A percentile compares a stretch with the other conserved stretches of the same genome.
These are phyloP conservation scores for Nemania diffusa DNA, from an alignment of 2,329 filamentous ascomycete species.

Conservation along the genomic window DNA sequence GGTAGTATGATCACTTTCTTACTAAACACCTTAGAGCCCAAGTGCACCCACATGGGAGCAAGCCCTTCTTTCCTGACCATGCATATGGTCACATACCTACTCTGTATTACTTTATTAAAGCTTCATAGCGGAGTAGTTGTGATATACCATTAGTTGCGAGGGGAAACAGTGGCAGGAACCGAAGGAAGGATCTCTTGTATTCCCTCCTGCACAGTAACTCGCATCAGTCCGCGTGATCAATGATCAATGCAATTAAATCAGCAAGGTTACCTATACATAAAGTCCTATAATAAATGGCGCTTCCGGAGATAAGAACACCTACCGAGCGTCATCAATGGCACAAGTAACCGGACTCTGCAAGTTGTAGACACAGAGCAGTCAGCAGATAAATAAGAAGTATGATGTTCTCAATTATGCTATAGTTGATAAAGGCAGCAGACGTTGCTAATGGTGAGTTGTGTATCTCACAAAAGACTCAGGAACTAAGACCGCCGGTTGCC, in stretches of 20 bases:
- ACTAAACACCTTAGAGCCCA: conserved; percentile 5
- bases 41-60: not conserved
- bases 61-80: not conserved
- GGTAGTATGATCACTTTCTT: conserved; percentile 6
- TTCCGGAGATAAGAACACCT: conserved; percentile 26
- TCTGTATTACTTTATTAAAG: not conserved
- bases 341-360: too few relatives aligned
- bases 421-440: not conserved
- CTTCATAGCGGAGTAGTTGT: not conserved
- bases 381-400: not conserved
- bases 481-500: not conserved
- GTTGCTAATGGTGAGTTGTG: not conserved
- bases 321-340: not conserved
- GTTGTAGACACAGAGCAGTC: too few relatives aligned
- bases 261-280: not conserved
- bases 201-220: not conserved
- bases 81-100: not conserved
- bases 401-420: not conserved
- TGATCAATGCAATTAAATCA: conserved; percentile 1
- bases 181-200: not conserved
- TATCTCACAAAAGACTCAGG: not conserved
- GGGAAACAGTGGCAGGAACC: not conserved
- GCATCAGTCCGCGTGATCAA: conserved; percentile 9
- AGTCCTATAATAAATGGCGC: conserved; percentile 29
- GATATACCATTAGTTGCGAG: not conserved